A percentile compares a stretch with the other conserved stretches of the same genome.
Conservation (phyloP, 139 green algal species). For the Picochlorum costavermella region DNA sequence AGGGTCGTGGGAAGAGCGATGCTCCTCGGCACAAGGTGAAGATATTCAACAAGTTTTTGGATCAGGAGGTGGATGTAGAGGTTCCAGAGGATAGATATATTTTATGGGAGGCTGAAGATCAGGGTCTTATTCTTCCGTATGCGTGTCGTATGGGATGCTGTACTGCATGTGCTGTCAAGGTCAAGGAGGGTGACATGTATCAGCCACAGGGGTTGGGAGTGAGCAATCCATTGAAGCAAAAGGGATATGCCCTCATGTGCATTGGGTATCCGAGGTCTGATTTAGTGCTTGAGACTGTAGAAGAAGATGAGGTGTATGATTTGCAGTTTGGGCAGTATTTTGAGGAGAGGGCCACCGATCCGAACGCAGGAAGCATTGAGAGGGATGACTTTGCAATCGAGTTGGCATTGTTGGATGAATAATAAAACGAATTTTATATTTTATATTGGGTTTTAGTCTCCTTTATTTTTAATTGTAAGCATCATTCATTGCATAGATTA, state of each 20-base stretch:
- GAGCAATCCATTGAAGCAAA: conserved; percentile 42
- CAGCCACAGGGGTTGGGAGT: conserved; percentile 57
- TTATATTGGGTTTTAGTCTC: background rate
- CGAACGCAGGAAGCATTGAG: conserved; percentile 43
- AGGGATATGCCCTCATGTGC: conserved; percentile 94
- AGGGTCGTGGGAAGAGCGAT: conserved; percentile 47
- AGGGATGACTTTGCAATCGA: conserved; percentile 12
- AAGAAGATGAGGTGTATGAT: conserved; percentile 96
- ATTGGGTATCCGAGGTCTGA: conserved; percentile 71
- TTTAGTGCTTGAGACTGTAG: conserved; percentile 69
- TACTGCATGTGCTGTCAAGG: conserved; percentile 87
- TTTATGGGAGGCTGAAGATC: conserved; percentile 86
- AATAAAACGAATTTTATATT: background rate
- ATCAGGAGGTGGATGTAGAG: conserved; percentile 71
- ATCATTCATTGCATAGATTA: background rate
- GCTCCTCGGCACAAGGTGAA: conserved; percentile 58
- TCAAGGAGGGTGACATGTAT: conserved; percentile 54
- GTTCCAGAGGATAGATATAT: conserved; percentile 68
- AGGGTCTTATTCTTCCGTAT: conserved; percentile 84
- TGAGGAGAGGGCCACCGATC: conserved; percentile 61
- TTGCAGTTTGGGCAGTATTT: conserved; percentile 87
- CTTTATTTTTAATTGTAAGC: background rate
- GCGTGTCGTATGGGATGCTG: conserved; percentile 97
- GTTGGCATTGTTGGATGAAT: conserved; percentile 9
- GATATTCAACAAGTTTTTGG: conserved; percentile 67